phyloP scores from a whole-genome alignment of 208 protist genomes.

The Novymonas esmeraldas region DNA sequence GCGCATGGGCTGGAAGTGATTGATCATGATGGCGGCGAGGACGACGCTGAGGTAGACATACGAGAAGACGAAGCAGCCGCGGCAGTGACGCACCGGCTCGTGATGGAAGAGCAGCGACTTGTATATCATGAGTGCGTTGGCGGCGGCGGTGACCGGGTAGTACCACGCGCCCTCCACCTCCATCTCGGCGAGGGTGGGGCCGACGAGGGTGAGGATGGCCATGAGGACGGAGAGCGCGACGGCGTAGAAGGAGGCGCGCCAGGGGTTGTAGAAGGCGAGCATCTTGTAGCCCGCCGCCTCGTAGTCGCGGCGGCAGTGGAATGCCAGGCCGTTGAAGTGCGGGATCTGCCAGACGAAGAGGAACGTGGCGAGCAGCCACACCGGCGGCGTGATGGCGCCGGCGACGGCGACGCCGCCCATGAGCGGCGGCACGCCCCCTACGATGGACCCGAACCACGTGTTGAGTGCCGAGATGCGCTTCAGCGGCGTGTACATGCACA shows the following conservation, averaged over 20 bases:
- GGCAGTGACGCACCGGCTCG: conserved; percentile 73
- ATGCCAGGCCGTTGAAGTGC: conserved; percentile 91
- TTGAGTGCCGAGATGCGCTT: conserved; percentile 87
- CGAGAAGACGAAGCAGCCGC: conserved; percentile 91
- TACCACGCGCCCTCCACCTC: conserved; percentile 73
- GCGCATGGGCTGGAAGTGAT: conserved; percentile 75
- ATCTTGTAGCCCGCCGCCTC: conserved; percentile 91
- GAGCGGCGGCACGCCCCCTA: conserved; percentile 90
- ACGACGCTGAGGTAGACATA: conserved; percentile 86
- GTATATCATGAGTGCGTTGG: conserved; percentile 84
- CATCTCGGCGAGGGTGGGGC: conserved; percentile 51
- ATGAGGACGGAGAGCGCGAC: conserved; percentile 75
- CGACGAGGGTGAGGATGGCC: conserved; percentile 62
- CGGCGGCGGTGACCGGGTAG: conserved; percentile 55
- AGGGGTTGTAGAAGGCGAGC: conserved; percentile 86
- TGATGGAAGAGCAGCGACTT: conserved; percentile 86
- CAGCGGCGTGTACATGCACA: conserved; percentile 87
- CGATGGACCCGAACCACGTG: conserved; percentile 92
- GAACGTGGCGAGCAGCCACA: conserved; percentile 73
- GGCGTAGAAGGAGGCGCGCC: conserved; percentile 86
- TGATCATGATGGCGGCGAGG: conserved; percentile 75
- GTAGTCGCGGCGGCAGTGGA: conserved; percentile 91
- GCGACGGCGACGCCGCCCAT: conserved; percentile 87
- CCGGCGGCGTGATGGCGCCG: conserved; percentile 47
- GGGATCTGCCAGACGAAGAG: conserved; percentile 93